Evolutionary conservation across 75 land plant species (phyloP).

Genomic region (Pinus tabuliformis): DNA sequence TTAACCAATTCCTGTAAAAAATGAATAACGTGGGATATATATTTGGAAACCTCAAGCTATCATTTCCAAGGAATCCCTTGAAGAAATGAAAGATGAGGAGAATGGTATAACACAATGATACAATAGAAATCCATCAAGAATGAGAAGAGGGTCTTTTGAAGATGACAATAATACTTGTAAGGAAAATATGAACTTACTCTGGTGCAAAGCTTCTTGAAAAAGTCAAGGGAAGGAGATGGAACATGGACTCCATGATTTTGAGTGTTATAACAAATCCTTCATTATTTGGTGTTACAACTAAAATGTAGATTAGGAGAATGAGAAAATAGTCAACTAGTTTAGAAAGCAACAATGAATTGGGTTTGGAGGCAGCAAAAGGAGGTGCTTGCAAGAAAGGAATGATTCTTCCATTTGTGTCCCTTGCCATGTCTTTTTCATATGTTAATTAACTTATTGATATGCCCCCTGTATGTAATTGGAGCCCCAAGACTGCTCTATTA

Average conservation of each 20-base stretch:
- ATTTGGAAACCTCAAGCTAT: constrained; percentile 69
- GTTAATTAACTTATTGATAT: too few relatives aligned
- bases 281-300: not conserved
- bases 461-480: too few relatives aligned
- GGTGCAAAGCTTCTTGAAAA: not conserved
- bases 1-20: not conserved
- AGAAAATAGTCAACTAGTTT: constrained; percentile 20
- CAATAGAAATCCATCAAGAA: not conserved
- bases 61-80: constrained; percentile 61
- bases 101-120: constrained; percentile 18
- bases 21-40: not conserved
- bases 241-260: not conserved
- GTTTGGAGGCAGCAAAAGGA: constrained; percentile 29
- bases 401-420: constrained; percentile 76
- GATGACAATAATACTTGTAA: constrained; percentile 52
- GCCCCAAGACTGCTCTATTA: too few relatives aligned
- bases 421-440: constrained; percentile 64
- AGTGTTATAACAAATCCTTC: not conserved
- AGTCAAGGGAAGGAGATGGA: not conserved
- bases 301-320: constrained; percentile 16
- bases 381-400: constrained; percentile 74
- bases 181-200: not conserved
- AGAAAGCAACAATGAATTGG: not conserved
- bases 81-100: constrained; percentile 37
- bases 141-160: constrained; percentile 25